A percentile compares a stretch with the other conserved stretches of the same genome.
Evolutionary conservation across 2,329 filamentous ascomycete genomes (phyloP).

Genomic region (Aspergillus carbonarius): DNA sequence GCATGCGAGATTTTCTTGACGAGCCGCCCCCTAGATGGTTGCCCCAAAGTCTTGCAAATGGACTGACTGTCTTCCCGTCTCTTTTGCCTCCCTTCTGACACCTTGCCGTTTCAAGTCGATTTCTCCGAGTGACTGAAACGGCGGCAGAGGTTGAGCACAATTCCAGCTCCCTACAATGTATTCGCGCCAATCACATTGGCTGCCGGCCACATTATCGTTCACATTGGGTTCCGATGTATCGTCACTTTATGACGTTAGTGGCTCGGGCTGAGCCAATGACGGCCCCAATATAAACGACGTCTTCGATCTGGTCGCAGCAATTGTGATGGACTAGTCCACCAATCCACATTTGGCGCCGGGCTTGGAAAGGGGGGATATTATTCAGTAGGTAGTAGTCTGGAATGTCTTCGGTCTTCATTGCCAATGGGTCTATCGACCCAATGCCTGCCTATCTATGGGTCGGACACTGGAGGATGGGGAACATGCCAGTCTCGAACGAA

Average conservation of each 20-base stretch:
- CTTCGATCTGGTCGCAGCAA: neutral
- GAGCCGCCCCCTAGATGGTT: constrained; percentile 3
- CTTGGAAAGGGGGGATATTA: neutral
- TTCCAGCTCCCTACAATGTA: neutral
- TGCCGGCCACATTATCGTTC: neutral
- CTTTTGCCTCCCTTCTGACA: constrained; percentile 5
- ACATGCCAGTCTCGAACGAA: constrained; percentile 10
- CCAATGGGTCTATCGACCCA: neutral
- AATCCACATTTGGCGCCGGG: neutral
- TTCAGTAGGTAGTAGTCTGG: neutral
- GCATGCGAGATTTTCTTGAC: constrained; percentile 4
- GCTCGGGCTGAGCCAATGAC: constrained; percentile 2
- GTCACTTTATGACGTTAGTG: constrained; percentile 6
- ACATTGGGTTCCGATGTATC: neutral
- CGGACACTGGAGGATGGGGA: constrained; percentile 1
- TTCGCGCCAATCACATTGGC: neutral
- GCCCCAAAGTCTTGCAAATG: neutral
- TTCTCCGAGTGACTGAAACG: constrained; percentile 10
- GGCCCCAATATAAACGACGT: neutral
- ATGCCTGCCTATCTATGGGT: neutral
- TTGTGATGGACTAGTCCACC: neutral
- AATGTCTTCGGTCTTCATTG: neutral
- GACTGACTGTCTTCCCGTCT: constrained; percentile 1
- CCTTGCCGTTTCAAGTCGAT: constrained; percentile 17
- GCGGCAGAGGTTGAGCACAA: constrained; percentile 1